phyloP scores from a whole-genome alignment of 2,329 filamentous ascomycete species.

The Cladosporium phlei region DNA sequence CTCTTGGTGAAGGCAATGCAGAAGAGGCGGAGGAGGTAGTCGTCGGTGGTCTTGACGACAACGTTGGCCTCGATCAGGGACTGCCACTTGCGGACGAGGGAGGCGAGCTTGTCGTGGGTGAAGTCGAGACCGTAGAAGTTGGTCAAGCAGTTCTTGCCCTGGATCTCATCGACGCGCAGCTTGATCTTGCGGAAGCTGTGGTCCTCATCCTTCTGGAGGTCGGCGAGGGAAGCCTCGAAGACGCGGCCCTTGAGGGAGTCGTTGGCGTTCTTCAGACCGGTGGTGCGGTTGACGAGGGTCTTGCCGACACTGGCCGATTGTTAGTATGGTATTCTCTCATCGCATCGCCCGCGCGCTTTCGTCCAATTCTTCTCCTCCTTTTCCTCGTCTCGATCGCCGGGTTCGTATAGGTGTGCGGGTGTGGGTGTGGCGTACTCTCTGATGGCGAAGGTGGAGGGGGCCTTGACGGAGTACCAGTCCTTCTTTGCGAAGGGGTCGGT shows the following conservation, averaged over 20 bases:
- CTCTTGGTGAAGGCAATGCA: slow-evolving; percentile 99
- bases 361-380: slow-evolving; percentile 4
- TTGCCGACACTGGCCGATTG: slow-evolving; percentile 79
- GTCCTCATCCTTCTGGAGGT: slow-evolving; percentile 99
- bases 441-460: slow-evolving; percentile 89
- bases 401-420: slow-evolving; percentile 16
- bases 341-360: slow-evolving; percentile 12
- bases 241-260: slow-evolving; percentile 98
- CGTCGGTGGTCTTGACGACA: slow-evolving; percentile 99
- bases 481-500: slow-evolving; percentile 96
- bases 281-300: slow-evolving; percentile 98
- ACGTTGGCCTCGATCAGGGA: slow-evolving; percentile 98
- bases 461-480: slow-evolving; percentile 99
- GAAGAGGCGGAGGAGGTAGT: slow-evolving; percentile 98
- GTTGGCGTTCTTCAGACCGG: slow-evolving; percentile 99
- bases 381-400: slow-evolving; percentile 5
- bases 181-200: slow-evolving; percentile 99
- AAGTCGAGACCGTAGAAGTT: slow-evolving; percentile 99
- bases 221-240: slow-evolving; percentile 96
- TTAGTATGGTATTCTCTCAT: slow-evolving; percentile 28
- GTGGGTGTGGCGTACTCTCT: slow-evolving; percentile 84
- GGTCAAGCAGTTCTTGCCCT: slow-evolving; percentile 99
- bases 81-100: slow-evolving; percentile 99
- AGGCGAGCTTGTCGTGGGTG: slow-evolving; percentile 99
- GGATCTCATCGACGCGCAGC: slow-evolving; percentile 96